These are phyloP conservation scores for Boletus barrowsii DNA, from an alignment of 768 basidiomycete genomes.

Conservation along the genomic window DNA sequence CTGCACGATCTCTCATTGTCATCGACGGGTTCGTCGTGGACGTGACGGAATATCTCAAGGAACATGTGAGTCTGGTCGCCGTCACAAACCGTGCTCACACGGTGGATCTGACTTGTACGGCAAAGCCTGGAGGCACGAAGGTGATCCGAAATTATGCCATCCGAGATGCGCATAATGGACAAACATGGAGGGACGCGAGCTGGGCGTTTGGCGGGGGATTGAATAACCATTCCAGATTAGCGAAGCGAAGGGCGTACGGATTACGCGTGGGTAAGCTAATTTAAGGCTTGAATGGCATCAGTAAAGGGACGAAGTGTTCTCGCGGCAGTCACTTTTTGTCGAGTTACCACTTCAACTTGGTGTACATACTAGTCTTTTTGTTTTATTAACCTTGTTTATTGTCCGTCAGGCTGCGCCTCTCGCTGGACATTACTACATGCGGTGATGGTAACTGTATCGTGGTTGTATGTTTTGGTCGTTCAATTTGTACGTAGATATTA, in stretches of 20 bases:
- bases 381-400: too few relatives aligned
- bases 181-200: slow-evolving; percentile 7
- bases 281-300: not conserved
- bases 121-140: slow-evolving; percentile 6
- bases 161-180: not conserved
- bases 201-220: slow-evolving; percentile 10
- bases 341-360: too few relatives aligned
- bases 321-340: too few relatives aligned
- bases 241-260: not conserved
- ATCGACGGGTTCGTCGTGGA: slow-evolving; percentile 9
- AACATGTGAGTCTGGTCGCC: slow-evolving; percentile 4
- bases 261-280: slow-evolving; percentile 9
- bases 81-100: not conserved
- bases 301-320: too few relatives aligned
- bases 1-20: slow-evolving; percentile 1
- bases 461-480: too few relatives aligned
- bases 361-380: not conserved
- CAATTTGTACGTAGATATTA: too few relatives aligned
- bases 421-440: too few relatives aligned
- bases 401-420: too few relatives aligned
- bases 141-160: slow-evolving; percentile 3
- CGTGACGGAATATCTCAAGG: slow-evolving; percentile 2
- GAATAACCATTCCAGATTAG: slow-evolving; percentile 8
- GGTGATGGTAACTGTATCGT: too few relatives aligned
- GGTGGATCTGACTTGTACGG: not conserved